Percentiles rank a stretch among this genome's conserved stretches.
Evolutionary conservation across 306 rosid genomes (phyloP).

Genomic region (Boehmeria nivea): DNA sequence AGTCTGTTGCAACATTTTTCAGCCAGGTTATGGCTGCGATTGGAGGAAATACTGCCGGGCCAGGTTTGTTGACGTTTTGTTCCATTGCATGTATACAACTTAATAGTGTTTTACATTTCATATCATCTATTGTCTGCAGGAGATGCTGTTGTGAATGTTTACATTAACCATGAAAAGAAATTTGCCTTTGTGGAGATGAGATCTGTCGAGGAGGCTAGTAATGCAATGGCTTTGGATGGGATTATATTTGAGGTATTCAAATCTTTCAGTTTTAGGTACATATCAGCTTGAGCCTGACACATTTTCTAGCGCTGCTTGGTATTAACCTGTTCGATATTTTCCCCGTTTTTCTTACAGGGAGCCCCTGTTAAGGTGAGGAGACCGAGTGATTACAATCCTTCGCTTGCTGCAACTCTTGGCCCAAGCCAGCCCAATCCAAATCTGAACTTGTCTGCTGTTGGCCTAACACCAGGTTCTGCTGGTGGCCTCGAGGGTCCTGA

Average conservation of each 20-base stretch:
- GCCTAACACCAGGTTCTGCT: slow-evolving; percentile 96
- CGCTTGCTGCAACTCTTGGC: slow-evolving; percentile 95
- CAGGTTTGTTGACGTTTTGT: slow-evolving; percentile 43
- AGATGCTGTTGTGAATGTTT: slow-evolving; percentile 97
- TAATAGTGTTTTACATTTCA: neutral
- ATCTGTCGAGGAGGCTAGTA: slow-evolving; percentile 99
- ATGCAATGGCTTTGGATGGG: slow-evolving; percentile 99
- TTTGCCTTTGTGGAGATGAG: slow-evolving; percentile 99
- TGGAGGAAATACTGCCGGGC: slow-evolving; percentile 99
- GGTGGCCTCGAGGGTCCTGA: slow-evolving; percentile 99
- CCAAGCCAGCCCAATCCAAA: slow-evolving; percentile 98
- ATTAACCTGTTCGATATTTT: slow-evolving; percentile 2
- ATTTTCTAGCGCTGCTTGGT: neutral
- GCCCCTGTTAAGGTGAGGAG: slow-evolving; percentile 99
- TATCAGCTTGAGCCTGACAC: neutral
- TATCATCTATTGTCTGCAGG: slow-evolving; percentile 33
- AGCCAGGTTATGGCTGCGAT: slow-evolving; percentile 96
- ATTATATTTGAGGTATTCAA: slow-evolving; percentile 81
- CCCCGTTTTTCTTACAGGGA: slow-evolving; percentile 45
- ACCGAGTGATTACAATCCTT: slow-evolving; percentile 95
- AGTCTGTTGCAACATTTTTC: slow-evolving; percentile 97
- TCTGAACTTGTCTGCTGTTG: slow-evolving; percentile 83
- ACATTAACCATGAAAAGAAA: slow-evolving; percentile 97
- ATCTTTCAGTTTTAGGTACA: neutral
- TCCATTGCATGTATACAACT: neutral